These are phyloP conservation scores for Cinchona pubescens DNA, from an alignment of 257 asterid species.

Conservation along the genomic window DNA sequence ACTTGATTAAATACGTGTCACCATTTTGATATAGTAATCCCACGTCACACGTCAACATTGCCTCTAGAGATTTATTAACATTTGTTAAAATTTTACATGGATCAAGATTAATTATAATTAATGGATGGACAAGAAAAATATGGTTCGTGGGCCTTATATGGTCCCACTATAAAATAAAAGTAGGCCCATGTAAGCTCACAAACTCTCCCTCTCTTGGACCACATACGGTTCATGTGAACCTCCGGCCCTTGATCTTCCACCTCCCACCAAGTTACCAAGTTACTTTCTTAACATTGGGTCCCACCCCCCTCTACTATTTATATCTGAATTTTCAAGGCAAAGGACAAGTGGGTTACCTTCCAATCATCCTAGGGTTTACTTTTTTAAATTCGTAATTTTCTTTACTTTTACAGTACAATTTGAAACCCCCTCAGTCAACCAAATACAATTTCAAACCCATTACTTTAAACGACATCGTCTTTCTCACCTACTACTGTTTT, in stretches of 20 bases:
- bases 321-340: neutral
- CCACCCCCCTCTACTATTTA: conserved; percentile 23
- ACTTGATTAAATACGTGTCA: too few relatives aligned
- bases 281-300: conserved; percentile 22
- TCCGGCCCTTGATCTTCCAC: conserved; percentile 26
- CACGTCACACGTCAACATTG: too few relatives aligned
- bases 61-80: too few relatives aligned
- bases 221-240: too few relatives aligned
- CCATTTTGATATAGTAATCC: too few relatives aligned
- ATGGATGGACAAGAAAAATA: too few relatives aligned
- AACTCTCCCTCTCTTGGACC: too few relatives aligned
- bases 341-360: conserved; percentile 26
- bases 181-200: too few relatives aligned
- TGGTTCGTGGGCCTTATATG: too few relatives aligned
- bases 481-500: neutral
- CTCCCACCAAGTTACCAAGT: conserved; percentile 3
- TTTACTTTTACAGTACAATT: conserved; percentile 1
- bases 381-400: conserved; percentile 5
- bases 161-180: too few relatives aligned
- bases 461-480: neutral
- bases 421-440: conserved; percentile 2
- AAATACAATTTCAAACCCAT: neutral
- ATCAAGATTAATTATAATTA: too few relatives aligned
- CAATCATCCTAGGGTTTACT: conserved; percentile 19
- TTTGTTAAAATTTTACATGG: too few relatives aligned